Evolutionary conservation across 202 grass and related monocot genomes (phyloP), one percentile per base, ranked within the genome.

Genomic region (Panicum virgatum): DNA sequence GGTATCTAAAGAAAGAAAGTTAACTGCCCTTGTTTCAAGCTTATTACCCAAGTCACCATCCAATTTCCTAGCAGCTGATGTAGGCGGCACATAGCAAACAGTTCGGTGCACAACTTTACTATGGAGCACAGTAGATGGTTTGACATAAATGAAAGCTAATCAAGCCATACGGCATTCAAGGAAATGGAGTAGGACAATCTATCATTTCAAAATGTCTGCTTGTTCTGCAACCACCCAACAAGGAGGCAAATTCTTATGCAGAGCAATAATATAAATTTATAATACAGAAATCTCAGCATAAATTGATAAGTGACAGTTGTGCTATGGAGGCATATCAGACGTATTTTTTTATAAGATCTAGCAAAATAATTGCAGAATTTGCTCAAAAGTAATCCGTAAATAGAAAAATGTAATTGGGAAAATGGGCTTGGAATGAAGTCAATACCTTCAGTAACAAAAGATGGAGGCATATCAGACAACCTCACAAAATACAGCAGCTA

Each of bases 401-500:
- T 34, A 34, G 25, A 69, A 62, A 66, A 74, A 38, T 51, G 46
- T 30, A 45, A 14, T 74, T n/a, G 22, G 22, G 45, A 42, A 75
- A 23, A 18, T 20, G 46, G 46, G 30, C 32, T 79, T 73, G 12
- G 72, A 79, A 59, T 72, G 59, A 59, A 85, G 61, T 48, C 5
- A 36, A 34, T 88, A 94, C 88, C 91, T 94, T 91, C 36, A 72
- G 63, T 25, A 72, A 87, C 72, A 71, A 83, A 54, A 67, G 27
- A 25, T 2, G 12, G 15, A 45, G 27, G 46, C 26, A 61, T 62
- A 74, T 56, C 62, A 82, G 63, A 75, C 27, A 77, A 30, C 65
- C 82, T 94, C 66, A 98, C 43, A 98, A 77, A 71, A 97, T 93
- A 74, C 61, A 91, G 68, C 95, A 98, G 52, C 86, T 80, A 12